These are phyloP conservation scores for Carex sylvatica DNA, from an alignment of 202 grass and related monocot species.

Conservation along the genomic window DNA sequence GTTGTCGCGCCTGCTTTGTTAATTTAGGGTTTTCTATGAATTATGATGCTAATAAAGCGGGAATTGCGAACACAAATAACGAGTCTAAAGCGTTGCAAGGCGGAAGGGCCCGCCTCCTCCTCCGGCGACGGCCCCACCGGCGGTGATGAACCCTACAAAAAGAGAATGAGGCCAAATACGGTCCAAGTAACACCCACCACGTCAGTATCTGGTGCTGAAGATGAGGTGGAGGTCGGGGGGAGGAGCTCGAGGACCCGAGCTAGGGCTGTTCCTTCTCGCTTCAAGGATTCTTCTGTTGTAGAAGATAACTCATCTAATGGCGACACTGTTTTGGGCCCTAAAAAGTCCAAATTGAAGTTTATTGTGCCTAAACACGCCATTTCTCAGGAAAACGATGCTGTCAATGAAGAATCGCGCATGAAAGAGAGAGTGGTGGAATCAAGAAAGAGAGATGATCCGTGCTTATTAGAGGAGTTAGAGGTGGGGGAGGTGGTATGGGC, in stretches of 20 bases:
- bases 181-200: background rate
- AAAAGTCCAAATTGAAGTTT: conserved; percentile 33
- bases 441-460: conserved; percentile 47
- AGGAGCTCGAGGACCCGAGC: conserved; percentile 41
- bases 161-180: conserved; percentile 10
- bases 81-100: conserved; percentile 46
- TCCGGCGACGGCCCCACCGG: conserved; percentile 21
- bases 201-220: background rate
- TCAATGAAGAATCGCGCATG: background rate
- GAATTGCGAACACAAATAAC: conserved; percentile 40
- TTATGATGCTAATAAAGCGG: conserved; percentile 39
- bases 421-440: background rate
- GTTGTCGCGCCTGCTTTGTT: background rate
- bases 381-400: background rate
- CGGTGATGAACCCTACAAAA: conserved; percentile 33
- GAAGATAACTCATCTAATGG: conserved; percentile 13
- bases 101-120: conserved; percentile 40
- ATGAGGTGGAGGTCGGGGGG: background rate
- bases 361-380: conserved; percentile 24
- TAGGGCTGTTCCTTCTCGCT: conserved; percentile 47
- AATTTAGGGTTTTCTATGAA: conserved; percentile 25
- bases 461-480: conserved; percentile 64
- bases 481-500: conserved; percentile 83
- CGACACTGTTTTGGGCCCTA: conserved; percentile 27
- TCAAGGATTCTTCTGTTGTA: conserved; percentile 30